Evolutionary conservation across 225 moss, liverwort and hornwort genomes (phyloP).

Genomic region (Sphagnum tenellum): DNA sequence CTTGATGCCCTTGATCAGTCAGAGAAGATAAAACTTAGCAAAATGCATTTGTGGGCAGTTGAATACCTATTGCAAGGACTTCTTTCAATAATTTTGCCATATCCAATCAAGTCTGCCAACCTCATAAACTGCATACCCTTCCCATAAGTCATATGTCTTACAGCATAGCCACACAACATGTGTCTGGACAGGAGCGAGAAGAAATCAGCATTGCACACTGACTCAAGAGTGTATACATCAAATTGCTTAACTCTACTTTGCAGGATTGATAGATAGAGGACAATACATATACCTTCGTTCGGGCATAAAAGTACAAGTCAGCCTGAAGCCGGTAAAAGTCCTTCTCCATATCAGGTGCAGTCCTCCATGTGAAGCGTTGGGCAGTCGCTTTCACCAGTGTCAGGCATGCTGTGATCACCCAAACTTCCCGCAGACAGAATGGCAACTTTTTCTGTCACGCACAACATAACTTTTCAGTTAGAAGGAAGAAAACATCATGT

Average conservation of each 20-base stretch:
- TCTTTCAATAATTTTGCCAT: slow-evolving; percentile 79
- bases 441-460: slow-evolving; percentile 63
- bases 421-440: slow-evolving; percentile 94
- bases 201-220: background rate
- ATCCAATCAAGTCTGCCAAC: slow-evolving; percentile 92
- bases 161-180: background rate
- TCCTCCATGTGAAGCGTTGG: slow-evolving; percentile 55
- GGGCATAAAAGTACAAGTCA: slow-evolving; percentile 88
- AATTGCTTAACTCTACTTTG: background rate
- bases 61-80: slow-evolving; percentile 93
- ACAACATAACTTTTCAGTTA: background rate
- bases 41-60: too few relatives aligned
- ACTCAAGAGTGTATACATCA: background rate
- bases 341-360: slow-evolving; percentile 68
- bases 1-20: background rate
- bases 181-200: too few relatives aligned
- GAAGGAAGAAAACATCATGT: too few relatives aligned
- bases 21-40: background rate
- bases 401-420: slow-evolving; percentile 94
- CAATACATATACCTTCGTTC: slow-evolving; percentile 63
- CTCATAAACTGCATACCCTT: slow-evolving; percentile 74
- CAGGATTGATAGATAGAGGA: background rate
- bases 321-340: slow-evolving; percentile 96
- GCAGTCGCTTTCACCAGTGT: slow-evolving; percentile 74
- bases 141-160: too few relatives aligned